Base-by-base conservation (phyloP, 495 filamentous ascomycete genomes). In the Penicillium coprophilum region DNA sequence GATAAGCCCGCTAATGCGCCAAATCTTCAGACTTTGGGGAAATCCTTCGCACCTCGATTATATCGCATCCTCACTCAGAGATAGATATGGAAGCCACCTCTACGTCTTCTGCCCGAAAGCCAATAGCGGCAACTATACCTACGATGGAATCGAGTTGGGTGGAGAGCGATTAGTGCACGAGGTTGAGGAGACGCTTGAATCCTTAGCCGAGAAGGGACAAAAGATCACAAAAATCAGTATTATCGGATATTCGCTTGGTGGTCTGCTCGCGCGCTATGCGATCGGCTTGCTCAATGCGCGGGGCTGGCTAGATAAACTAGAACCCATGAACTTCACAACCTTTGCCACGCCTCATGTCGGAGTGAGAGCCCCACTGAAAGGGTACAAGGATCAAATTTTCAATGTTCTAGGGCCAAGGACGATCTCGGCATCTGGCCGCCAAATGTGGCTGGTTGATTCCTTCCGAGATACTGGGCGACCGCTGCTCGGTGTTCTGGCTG, bases 301-400 rank as follows among this genome's bases (percentile, higher is more conserved):
- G 56, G 90, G 90, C 11, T 84, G 85, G 60, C 84, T 97, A 44
- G 86, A 94, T 32, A 80, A 81, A 52, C 72, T 97, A 17, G 77
- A 90, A 65, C 92, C 94, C 17, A 81, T 95, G 69, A 96, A 96
- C 73, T 97, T 97, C 67, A 90, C 89, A 3, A 95, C 91, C 1
- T 97, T 97, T 71, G 93, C 89, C 23, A 85, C 86, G 15, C 93
- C 94, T 19, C 92, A 97, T 72, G 82, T 97, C 0, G 93, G 93
- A 19, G 90, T 93, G 8, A 80, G 90, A 41, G 85, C 87, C 10
- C 91, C 93, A 1, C 71, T 87, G 4, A 77, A 80, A 34, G 91
- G 91, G 9, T 80, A 79, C 66, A 72, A 77, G 44, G 85, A 83
- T 55, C 73, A 85, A 46, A 65, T 92, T 6, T 96, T 83, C 82